Conservation (phyloP, 805 yeast species). For the Kodamaea kaohsiungensis region DNA sequence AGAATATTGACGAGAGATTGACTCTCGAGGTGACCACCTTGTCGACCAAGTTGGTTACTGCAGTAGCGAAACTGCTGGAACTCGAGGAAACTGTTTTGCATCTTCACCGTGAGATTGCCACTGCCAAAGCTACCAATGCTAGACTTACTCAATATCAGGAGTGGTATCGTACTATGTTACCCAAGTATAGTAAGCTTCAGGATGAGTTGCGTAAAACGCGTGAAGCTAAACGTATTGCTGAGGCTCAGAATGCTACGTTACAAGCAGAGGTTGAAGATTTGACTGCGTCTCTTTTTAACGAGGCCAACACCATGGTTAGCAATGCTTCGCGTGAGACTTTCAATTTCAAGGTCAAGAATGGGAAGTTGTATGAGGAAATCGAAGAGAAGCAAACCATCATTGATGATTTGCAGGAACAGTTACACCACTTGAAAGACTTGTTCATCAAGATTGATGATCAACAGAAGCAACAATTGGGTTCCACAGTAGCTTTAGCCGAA, state of each 20-base stretch:
- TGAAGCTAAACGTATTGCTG: slow-evolving; percentile 47
- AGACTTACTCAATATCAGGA: slow-evolving; percentile 20
- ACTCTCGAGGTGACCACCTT: slow-evolving; percentile 56
- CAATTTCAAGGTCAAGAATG: slow-evolving; percentile 58
- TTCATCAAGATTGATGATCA: slow-evolving; percentile 56
- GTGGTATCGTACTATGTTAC: slow-evolving; percentile 28
- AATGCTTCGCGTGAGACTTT: slow-evolving; percentile 71
- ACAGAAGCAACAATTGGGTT: slow-evolving; percentile 18
- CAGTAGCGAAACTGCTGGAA: slow-evolving; percentile 56
- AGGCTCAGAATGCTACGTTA: slow-evolving; percentile 57
- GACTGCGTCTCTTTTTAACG: slow-evolving; percentile 73
- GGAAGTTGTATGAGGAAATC: slow-evolving; percentile 51
- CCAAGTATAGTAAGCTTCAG: slow-evolving; percentile 32
- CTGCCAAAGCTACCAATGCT: slow-evolving; percentile 24
- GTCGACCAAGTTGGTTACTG: slow-evolving; percentile 61
- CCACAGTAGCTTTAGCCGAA: background rate
- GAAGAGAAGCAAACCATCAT: slow-evolving; percentile 71
- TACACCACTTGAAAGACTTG: slow-evolving; percentile 61
- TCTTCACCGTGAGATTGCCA: slow-evolving; percentile 38
- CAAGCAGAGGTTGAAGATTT: slow-evolving; percentile 79
- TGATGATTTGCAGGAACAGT: slow-evolving; percentile 64
- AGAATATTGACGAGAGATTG: slow-evolving; percentile 37
- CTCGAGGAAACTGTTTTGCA: slow-evolving; percentile 50
- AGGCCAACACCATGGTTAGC: slow-evolving; percentile 84
- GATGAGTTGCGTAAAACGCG: slow-evolving; percentile 24